phyloP scores from a whole-genome alignment of 257 asterid genomes.

The Mentha longifolia region DNA sequence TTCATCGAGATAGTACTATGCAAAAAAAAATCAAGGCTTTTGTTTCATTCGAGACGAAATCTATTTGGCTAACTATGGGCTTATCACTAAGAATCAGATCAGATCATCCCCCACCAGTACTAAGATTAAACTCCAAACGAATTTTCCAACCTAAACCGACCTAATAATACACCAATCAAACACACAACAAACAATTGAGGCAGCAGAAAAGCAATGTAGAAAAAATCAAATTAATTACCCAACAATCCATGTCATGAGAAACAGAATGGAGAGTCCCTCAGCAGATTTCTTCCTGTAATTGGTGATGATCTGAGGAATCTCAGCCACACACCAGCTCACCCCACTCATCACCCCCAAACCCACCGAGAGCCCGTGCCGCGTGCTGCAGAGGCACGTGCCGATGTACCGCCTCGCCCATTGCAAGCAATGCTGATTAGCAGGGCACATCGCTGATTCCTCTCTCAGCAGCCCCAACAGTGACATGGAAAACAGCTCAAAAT shows the following conservation, averaged over 20 bases:
- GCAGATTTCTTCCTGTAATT: conserved; percentile 60
- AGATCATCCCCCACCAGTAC: no score
- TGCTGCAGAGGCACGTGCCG: conserved; percentile 49
- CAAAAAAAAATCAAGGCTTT: not conserved
- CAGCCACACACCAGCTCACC: conserved; percentile 71
- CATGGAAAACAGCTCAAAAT: not conserved
- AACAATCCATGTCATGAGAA: conserved; percentile 70
- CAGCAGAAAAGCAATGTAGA: no score
- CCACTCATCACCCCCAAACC: conserved; percentile 65
- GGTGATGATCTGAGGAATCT: conserved; percentile 73
- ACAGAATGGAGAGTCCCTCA: conserved; percentile 60
- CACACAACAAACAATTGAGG: not conserved
- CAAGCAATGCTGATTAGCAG: conserved; percentile 41
- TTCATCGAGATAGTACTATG: not conserved
- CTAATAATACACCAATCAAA: not conserved
- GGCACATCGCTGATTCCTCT: conserved; percentile 39
- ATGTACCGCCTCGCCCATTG: conserved; percentile 41
- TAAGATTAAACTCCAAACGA: no score
- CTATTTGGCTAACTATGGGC: not conserved
- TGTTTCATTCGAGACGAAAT: not conserved
- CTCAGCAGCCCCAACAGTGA: conserved; percentile 36
- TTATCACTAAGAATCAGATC: not conserved
- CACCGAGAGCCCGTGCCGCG: conserved; percentile 41
- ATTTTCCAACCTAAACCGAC: not conserved
- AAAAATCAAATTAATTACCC: conserved; percentile 44